A percentile compares a stretch with the other conserved stretches of the same genome.
Evolutionary conservation across 495 filamentous ascomycete genomes (phyloP).

Genomic region (Gamarada debralockiae): DNA sequence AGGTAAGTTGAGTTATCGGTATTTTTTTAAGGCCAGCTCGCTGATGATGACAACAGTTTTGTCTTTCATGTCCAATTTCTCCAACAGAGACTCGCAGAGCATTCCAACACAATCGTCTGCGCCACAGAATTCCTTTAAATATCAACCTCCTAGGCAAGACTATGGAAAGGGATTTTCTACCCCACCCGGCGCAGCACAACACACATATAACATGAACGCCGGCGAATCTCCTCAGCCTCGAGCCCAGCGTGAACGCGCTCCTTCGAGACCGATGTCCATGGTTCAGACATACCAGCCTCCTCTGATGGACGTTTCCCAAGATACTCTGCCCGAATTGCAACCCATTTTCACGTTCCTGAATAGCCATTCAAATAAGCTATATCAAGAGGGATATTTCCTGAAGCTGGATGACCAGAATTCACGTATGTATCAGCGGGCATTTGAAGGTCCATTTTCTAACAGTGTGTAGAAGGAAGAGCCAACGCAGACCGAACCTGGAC

Average conservation of each 20-base stretch:
- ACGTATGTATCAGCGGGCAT: conserved; percentile 46
- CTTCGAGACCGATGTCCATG: conserved; percentile 55
- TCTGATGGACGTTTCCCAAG: conserved; percentile 74
- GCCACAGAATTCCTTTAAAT: conserved; percentile 16
- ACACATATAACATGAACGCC: conserved; percentile 8
- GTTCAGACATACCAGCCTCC: conserved; percentile 84
- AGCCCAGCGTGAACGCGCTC: conserved; percentile 19
- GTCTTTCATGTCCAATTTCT: conserved; percentile 58
- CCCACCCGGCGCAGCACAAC: background rate
- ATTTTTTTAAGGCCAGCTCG: background rate
- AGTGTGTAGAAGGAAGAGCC: conserved; percentile 71
- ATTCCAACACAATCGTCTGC: conserved; percentile 29
- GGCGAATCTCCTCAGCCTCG: conserved; percentile 16
- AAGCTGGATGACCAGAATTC: conserved; percentile 92
- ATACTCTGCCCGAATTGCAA: conserved; percentile 87
- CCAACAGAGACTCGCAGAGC: conserved; percentile 37
- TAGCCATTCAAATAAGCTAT: conserved; percentile 92
- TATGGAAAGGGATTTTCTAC: background rate
- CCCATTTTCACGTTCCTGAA: conserved; percentile 94
- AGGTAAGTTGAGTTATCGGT: conserved; percentile 32
- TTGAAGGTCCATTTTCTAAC: conserved; percentile 22
- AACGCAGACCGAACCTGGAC: conserved; percentile 86
- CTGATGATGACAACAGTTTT: conserved; percentile 35
- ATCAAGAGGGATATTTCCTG: conserved; percentile 95
- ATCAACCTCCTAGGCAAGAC: conserved; percentile 14